Conservation (phyloP, 257 asterid species). For the Primulina eburnea region DNA sequence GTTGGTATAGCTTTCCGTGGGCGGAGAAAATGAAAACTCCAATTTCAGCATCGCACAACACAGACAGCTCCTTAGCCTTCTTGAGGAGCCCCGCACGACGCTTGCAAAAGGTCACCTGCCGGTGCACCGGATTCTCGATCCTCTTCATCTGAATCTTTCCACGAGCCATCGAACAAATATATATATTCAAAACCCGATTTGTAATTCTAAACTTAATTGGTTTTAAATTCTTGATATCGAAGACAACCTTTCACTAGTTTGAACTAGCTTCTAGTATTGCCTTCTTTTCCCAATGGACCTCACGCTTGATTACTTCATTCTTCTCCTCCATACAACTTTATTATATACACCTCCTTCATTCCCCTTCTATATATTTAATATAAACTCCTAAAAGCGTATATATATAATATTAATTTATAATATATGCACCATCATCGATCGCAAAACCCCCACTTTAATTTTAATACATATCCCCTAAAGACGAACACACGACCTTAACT, state of each 20-base stretch:
- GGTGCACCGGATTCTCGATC: constrained; percentile 85
- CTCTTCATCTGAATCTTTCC: constrained; percentile 95
- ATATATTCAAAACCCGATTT: too few species aligned
- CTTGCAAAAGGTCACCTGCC: constrained; percentile 97
- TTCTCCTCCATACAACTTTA: background rate
- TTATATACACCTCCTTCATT: background rate
- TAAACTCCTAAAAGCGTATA: background rate
- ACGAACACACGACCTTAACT: background rate
- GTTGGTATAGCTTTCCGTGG: constrained; percentile 83
- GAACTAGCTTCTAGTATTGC: constrained; percentile 86
- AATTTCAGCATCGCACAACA: constrained; percentile 66
- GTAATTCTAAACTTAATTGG: too few species aligned
- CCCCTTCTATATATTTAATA: background rate
- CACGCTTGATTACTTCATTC: constrained; percentile 5
- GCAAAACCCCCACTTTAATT: background rate
- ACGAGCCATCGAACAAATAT: constrained; percentile 47
- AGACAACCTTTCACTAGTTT: constrained; percentile 94
- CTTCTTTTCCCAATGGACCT: background rate
- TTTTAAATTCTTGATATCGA: background rate
- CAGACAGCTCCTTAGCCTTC: constrained; percentile 66
- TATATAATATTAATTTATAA: too few species aligned
- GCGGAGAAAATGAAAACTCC: constrained; percentile 83
- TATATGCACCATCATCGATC: background rate
- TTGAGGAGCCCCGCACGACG: constrained; percentile 88
- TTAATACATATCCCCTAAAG: background rate